Base-by-base conservation (phyloP, 192 early-diverging fungal species). In the Coemansia sp. region DNA sequence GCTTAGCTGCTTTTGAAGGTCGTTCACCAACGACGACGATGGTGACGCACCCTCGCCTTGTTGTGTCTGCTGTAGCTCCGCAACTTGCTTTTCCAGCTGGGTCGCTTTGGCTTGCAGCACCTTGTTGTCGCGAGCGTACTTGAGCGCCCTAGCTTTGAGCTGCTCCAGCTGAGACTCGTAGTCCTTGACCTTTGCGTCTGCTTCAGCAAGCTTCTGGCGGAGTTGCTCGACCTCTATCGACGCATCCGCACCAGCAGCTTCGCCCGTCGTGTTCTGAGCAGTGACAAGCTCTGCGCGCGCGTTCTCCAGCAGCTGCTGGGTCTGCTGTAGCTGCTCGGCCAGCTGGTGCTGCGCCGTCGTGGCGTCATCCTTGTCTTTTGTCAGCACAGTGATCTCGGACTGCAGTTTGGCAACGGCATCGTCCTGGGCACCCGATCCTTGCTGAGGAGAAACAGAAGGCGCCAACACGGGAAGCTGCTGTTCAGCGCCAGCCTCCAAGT, bases 181-280 rank as follows among this genome's bases (percentile, higher is more conserved):
- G 25, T 40, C 49, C 23, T 65, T 61, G 33, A 82, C 70, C 56
- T 70, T 72, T 30, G 75, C 71, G 48, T 77, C 72, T 10, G 77
- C 56, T 9, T 66, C 72, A 5, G 73, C 73, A 18, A 86, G 51
- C 30, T 83, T 68, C 15, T 84, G 67, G 63, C 88, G 84, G 23
- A 94, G 85, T 39, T 77, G 70, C 37, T 75, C 77, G 9, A 77
- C 29, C 33, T 79, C 69, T 4, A 45, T 70, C 10, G 51, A 55
- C 35, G 52, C 52, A 16, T 52, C 46, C 30, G 69, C 71, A 16
- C 46, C 72, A 8, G 68, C 58, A 15, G 63, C 21, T 13, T 33
- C 40, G 9, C 21, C 35, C 13, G 43, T 35, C 7, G 53, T 13
- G 52, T 64, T 61, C 29, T 21, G 25, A 23, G 39, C 21, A 13